Percentiles rank a stretch among this genome's conserved stretches.
Conservation (phyloP, 305 asterid species). For the Fraxinus floribunda region DNA sequence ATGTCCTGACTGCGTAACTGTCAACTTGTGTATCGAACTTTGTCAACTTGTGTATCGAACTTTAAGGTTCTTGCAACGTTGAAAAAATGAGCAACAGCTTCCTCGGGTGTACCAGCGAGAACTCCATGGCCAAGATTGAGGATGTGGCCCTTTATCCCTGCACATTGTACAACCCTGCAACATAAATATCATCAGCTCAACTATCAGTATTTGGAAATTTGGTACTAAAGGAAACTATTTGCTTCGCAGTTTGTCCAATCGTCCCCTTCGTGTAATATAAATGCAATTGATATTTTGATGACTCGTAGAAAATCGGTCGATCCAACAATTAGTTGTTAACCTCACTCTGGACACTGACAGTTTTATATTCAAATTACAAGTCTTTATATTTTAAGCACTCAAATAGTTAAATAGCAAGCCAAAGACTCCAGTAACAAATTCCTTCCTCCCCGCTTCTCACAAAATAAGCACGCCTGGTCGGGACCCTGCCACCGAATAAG, state of each 20-base stretch:
- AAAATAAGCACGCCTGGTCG: background rate
- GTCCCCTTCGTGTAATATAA: background rate
- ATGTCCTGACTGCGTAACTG: conserved; percentile 28
- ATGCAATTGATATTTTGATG: background rate
- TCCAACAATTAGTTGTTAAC: background rate
- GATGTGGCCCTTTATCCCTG: conserved; percentile 78
- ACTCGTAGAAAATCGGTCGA: background rate
- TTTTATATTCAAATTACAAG: background rate
- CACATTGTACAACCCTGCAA: conserved; percentile 62
- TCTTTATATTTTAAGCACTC: background rate
- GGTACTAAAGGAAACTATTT: background rate
- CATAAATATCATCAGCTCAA: conserved; percentile 18
- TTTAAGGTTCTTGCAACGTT: conserved; percentile 70
- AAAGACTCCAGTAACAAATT: background rate
- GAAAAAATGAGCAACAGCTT: conserved; percentile 86
- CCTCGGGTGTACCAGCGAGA: conserved; percentile 91
- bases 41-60: conserved; percentile 36
- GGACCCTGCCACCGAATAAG: background rate
- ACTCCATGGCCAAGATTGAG: conserved; percentile 93
- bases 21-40: too few relatives aligned
- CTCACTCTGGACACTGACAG: background rate
- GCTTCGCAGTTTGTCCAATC: background rate
- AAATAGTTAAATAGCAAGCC: background rate
- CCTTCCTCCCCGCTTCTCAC: background rate
- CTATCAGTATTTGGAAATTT: background rate